Evolutionary conservation across 1,284 basidiomycete species (phyloP).

Genomic region (Peniophora sp.): DNA sequence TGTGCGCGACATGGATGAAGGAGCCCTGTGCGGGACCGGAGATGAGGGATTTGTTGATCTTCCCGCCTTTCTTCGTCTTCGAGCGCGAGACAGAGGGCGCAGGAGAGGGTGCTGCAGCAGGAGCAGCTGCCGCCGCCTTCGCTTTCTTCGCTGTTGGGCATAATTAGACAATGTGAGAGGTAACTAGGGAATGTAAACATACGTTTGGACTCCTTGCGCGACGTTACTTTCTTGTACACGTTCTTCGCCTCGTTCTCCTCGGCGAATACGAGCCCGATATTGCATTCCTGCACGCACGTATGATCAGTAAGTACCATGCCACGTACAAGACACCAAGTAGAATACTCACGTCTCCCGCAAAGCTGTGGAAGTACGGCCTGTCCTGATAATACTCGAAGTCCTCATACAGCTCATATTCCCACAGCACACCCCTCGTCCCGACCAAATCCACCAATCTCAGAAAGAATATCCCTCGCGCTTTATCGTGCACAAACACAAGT

Average conservation of each 20-base stretch:
- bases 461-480: conserved; percentile 46
- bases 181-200: conserved; percentile 17
- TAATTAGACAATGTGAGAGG: background rate
- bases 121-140: conserved; percentile 6
- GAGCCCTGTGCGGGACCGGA: conserved; percentile 73
- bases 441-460: conserved; percentile 78
- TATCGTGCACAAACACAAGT: conserved; percentile 65
- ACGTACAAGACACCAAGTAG: background rate
- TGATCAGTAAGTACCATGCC: conserved; percentile 2
- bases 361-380: conserved; percentile 90
- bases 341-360: conserved; percentile 84
- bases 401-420: conserved; percentile 91
- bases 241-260: conserved; percentile 82
- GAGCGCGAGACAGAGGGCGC: conserved; percentile 44
- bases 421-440: conserved; percentile 83
- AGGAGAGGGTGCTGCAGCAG: conserved; percentile 13
- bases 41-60: conserved; percentile 88
- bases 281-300: conserved; percentile 50
- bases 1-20: conserved; percentile 90
- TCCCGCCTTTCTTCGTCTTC: conserved; percentile 55
- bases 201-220: conserved; percentile 60
- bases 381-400: conserved; percentile 83
- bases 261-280: conserved; percentile 88
- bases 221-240: conserved; percentile 85
- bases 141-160: conserved; percentile 26